Percentiles rank a stretch among this genome's conserved stretches.
These are phyloP conservation scores for Meyerozyma smithsonii DNA, from an alignment of 1,139 yeast genomes.

Conservation along the genomic window DNA sequence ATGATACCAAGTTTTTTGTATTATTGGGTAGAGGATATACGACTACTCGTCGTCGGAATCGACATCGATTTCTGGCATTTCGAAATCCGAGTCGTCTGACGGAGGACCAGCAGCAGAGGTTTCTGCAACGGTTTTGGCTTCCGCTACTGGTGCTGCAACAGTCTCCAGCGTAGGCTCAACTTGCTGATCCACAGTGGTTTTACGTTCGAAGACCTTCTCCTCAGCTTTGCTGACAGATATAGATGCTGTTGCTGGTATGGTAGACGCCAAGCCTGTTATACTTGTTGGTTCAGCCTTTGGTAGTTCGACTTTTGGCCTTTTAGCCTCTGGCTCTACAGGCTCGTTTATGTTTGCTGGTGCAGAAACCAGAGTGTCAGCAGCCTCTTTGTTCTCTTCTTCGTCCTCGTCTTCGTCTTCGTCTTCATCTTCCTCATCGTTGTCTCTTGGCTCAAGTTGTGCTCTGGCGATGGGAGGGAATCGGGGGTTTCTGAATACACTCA, in stretches of 20 bases:
- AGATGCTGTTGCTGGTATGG: too few species aligned
- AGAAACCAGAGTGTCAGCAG: not conserved
- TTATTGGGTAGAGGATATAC: not conserved
- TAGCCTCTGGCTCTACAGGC: not conserved
- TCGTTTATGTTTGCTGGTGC: not conserved
- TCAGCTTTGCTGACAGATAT: too few species aligned
- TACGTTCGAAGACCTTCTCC: conserved; percentile 9
- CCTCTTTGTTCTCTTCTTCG: conserved; percentile 3
- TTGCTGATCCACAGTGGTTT: conserved; percentile 6
- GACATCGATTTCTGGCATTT: conserved; percentile 52
- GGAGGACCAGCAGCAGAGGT: not conserved
- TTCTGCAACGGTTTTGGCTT: not conserved
- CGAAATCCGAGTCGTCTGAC: conserved; percentile 45
- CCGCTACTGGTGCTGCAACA: conserved; percentile 6
- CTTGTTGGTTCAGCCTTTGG: conserved; percentile 11
- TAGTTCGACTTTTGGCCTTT: conserved; percentile 15
- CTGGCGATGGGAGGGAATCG: conserved; percentile 63
- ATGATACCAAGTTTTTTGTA: not conserved
- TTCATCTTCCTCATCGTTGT: conserved; percentile 3
- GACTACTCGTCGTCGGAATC: conserved; percentile 16
- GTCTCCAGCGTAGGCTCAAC: too few species aligned
- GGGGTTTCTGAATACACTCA: conserved; percentile 66
- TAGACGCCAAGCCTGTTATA: too few species aligned
- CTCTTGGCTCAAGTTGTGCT: not conserved
- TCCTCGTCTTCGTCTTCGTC: conserved; percentile 11